phyloP scores from a whole-genome alignment of 176 grass and related monocot species.

The Avena sativa region DNA sequence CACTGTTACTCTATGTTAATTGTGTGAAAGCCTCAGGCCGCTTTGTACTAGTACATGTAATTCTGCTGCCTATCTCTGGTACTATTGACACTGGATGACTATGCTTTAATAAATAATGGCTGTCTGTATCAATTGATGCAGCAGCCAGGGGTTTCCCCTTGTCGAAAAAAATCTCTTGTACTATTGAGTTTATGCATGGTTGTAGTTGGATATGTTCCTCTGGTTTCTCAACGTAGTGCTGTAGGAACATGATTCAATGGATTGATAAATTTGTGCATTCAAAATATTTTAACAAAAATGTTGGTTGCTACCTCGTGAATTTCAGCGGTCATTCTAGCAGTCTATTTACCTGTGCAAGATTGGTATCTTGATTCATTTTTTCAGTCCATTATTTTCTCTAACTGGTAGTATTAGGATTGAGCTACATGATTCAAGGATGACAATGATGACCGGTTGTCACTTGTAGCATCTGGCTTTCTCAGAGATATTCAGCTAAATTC shows the following conservation, averaged over 20 bases:
- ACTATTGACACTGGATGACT: background rate
- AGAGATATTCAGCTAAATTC: background rate
- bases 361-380: background rate
- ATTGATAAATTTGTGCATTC: background rate
- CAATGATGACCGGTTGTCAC: background rate
- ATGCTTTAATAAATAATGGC: no score
- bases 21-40: constrained; percentile 11
- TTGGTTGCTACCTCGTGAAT: background rate
- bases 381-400: background rate
- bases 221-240: background rate
- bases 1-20: background rate
- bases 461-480: constrained; percentile 10
- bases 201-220: constrained; percentile 17
- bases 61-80: background rate
- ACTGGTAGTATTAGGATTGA: background rate
- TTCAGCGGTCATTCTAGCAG: no score
- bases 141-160: no score
- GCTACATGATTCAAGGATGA: background rate
- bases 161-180: background rate
- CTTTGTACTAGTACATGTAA: constrained; percentile 12
- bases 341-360: no score
- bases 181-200: background rate
- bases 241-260: background rate
- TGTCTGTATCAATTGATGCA: no score
- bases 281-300: background rate